Percentiles rank a stretch among this genome's conserved stretches.
phyloP scores from a whole-genome alignment of 345 rosid genomes.

The Lumnitzera littorea region DNA sequence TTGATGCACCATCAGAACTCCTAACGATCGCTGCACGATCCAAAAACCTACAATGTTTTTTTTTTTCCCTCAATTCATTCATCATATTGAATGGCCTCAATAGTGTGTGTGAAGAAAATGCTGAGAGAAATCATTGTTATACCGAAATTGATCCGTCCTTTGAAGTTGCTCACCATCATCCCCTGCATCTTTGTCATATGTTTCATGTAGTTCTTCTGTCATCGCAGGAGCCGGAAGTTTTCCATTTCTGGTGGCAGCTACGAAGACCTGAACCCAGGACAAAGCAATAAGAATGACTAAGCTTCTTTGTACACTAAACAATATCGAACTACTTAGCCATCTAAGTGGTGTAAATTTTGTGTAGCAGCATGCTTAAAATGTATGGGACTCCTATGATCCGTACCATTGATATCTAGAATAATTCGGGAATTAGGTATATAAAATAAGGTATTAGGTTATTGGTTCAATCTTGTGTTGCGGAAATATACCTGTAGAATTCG shows the following conservation, averaged over 20 bases:
- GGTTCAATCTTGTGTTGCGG: too few relatives aligned
- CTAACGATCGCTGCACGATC: constrained; percentile 43
- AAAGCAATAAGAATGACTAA: neutral
- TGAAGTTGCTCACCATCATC: constrained; percentile 25
- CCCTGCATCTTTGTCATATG: constrained; percentile 32
- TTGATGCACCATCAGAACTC: constrained; percentile 7
- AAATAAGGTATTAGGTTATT: too few relatives aligned
- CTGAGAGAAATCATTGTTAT: neutral
- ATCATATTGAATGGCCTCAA: neutral
- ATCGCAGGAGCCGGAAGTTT: constrained; percentile 33
- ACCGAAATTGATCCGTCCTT: constrained; percentile 53
- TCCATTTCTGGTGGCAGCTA: constrained; percentile 32
- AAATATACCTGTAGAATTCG: constrained; percentile 36
- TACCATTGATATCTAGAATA: neutral
- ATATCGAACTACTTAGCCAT: too few relatives aligned
- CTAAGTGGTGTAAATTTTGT: too few relatives aligned
- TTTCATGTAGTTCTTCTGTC: constrained; percentile 36
- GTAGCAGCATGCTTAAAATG: too few relatives aligned
- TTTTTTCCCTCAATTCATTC: neutral
- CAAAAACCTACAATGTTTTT: constrained; percentile 22
- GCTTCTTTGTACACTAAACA: neutral
- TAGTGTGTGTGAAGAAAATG: neutral
- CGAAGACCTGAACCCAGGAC: constrained; percentile 29
- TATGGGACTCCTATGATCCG: too few relatives aligned
- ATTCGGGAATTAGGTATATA: neutral